phyloP scores from a whole-genome alignment of 2,329 filamentous ascomycete genomes.

The Chlorencoelia australis region DNA sequence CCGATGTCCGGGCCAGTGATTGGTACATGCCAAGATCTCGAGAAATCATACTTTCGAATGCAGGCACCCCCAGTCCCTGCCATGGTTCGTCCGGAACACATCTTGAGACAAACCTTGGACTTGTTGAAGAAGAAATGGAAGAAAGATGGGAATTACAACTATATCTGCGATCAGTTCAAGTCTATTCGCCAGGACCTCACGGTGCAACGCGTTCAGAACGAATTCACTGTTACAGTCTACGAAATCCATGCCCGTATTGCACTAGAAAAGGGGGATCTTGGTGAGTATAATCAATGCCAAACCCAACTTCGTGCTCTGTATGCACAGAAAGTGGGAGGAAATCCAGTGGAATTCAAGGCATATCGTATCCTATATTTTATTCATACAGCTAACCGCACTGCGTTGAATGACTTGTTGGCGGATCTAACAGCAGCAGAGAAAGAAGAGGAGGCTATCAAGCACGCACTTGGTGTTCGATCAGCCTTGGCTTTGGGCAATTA shows the following conservation, averaged over 20 bases:
- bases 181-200: constrained; percentile 96
- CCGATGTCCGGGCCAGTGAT: constrained; percentile 63
- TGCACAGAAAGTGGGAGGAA: constrained; percentile 74
- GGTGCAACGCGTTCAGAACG: constrained; percentile 92
- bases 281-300: constrained; percentile 99
- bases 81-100: constrained; percentile 71
- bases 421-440: constrained; percentile 99
- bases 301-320: constrained; percentile 93
- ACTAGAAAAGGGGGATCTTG: constrained; percentile 94
- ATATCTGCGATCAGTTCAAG: constrained; percentile 99
- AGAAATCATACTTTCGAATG: constrained; percentile 91
- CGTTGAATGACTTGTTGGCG: constrained; percentile 95
- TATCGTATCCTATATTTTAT: constrained; percentile 99
- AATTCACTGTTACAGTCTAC: constrained; percentile 93
- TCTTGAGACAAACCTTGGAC: constrained; percentile 78
- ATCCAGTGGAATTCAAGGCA: constrained; percentile 91
- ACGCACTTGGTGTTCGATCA: constrained; percentile 84
- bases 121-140: constrained; percentile 92
- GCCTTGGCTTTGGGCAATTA: constrained; percentile 91
- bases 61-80: constrained; percentile 83
- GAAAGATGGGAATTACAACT: constrained; percentile 85
- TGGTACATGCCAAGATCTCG: constrained; percentile 71
- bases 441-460: constrained; percentile 70
- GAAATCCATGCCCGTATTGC: constrained; percentile 97
- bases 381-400: constrained; percentile 94